phyloP scores from a whole-genome alignment of 2,329 filamentous ascomycete genomes.

The Pseudogymnoascus sp. region DNA sequence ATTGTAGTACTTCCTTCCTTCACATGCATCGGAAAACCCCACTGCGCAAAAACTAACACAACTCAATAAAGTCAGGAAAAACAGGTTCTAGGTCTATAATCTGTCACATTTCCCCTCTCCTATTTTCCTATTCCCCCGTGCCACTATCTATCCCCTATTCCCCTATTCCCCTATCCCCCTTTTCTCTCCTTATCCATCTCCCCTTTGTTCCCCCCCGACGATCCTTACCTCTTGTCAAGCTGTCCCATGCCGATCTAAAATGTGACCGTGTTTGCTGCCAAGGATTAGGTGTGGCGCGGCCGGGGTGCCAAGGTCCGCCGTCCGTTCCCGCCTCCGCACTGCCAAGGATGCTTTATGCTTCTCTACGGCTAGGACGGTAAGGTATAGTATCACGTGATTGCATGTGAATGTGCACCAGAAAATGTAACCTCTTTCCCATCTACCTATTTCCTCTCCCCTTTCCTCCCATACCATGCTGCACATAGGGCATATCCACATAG shows the following conservation, averaged over 20 bases:
- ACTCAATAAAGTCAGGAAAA: not conserved
- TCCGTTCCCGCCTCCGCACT: not conserved
- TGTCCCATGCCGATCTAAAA: not conserved
- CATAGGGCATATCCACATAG: not conserved
- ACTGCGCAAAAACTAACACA: not conserved
- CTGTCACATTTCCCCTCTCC: not conserved
- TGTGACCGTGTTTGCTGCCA: not conserved
- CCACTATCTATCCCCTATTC: not conserved
- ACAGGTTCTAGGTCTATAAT: not conserved
- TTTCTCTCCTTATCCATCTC: not conserved
- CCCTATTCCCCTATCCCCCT: not conserved
- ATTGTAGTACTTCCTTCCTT: too few species aligned
- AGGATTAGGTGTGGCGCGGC: not conserved
- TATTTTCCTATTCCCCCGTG: not conserved
- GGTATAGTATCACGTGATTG: not conserved
- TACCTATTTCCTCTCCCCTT: too few species aligned
- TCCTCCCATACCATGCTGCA: too few species aligned
- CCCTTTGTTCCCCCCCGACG: not conserved
- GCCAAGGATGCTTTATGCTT: not conserved
- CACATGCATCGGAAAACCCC: not conserved
- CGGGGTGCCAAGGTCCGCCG: not conserved
- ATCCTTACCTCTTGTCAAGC: not conserved
- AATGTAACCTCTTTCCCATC: too few species aligned
- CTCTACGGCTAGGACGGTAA: not conserved
- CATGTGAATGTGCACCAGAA: not conserved